Conservation (phyloP, 2,329 filamentous ascomycete species). For the Lachnellula hyalina region DNA sequence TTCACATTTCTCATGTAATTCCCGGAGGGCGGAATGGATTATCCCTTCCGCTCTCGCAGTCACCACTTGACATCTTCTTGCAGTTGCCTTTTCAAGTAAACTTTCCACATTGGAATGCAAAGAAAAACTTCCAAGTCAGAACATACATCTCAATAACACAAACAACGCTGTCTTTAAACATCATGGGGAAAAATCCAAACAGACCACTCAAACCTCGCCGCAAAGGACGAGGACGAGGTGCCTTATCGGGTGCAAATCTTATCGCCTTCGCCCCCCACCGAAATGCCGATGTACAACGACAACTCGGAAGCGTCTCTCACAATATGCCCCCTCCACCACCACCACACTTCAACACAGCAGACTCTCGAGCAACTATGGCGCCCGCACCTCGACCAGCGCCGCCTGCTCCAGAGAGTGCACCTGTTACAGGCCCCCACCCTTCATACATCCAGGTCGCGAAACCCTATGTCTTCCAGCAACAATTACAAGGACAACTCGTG, state of each 20-base stretch:
- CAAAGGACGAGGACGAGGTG: not conserved
- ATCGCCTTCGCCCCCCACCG: not conserved
- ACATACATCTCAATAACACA: too few species aligned
- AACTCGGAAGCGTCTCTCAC: not conserved
- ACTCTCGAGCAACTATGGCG: conserved; percentile 16
- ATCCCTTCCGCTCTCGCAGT: too few species aligned
- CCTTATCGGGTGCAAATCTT: not conserved
- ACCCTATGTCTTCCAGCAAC: conserved; percentile 79
- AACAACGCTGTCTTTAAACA: too few species aligned
- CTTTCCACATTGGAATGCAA: too few species aligned
- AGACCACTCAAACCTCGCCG: too few species aligned
- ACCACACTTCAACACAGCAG: not conserved
- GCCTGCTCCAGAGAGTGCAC: conserved; percentile 1
- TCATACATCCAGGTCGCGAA: conserved; percentile 37
- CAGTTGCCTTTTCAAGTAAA: too few species aligned
- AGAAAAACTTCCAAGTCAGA: too few species aligned
- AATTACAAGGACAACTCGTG: conserved; percentile 67
- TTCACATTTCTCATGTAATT: too few species aligned
- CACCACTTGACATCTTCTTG: too few species aligned
- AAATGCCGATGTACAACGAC: not conserved
- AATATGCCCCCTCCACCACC: not conserved
- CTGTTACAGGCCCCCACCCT: conserved; percentile 25
- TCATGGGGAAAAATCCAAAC: too few species aligned
- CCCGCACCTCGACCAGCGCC: conserved; percentile 8
- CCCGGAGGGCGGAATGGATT: too few species aligned